These are phyloP conservation scores for Avena insularis DNA, from an alignment of 176 grass and related monocot species.

Conservation along the genomic window DNA sequence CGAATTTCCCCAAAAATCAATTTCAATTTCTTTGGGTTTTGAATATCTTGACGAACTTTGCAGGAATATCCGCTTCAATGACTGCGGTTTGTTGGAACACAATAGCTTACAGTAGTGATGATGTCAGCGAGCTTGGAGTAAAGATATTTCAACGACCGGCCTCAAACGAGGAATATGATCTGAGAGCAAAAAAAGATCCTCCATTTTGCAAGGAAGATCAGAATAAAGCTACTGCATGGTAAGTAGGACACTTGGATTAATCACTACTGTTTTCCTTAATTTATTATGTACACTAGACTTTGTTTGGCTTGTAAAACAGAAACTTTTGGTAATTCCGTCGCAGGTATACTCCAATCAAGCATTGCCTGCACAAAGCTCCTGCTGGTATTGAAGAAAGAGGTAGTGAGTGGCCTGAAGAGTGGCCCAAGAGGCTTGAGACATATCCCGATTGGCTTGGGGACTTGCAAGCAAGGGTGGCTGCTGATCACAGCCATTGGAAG, in stretches of 20 bases:
- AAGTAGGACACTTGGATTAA: slow-evolving; percentile 22
- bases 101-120: slow-evolving; percentile 82
- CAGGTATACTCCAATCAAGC: slow-evolving; percentile 82
- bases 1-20: not conserved
- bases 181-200: slow-evolving; percentile 81
- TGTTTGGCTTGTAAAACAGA: slow-evolving; percentile 32
- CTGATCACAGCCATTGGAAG: slow-evolving; percentile 83
- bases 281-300: not conserved
- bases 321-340: slow-evolving; percentile 12
- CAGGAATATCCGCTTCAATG: slow-evolving; percentile 89
- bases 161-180: slow-evolving; percentile 83
- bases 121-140: slow-evolving; percentile 78
- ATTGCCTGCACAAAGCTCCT: slow-evolving; percentile 88
- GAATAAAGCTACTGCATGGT: slow-evolving; percentile 84
- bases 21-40: not conserved
- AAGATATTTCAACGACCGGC: slow-evolving; percentile 96
- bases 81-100: slow-evolving; percentile 78
- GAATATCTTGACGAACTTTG: slow-evolving; percentile 1
- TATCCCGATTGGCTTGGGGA: slow-evolving; percentile 89
- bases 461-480: slow-evolving; percentile 59
- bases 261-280: slow-evolving; percentile 21
- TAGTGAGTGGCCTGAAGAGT: slow-evolving; percentile 92
- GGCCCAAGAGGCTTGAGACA: slow-evolving; percentile 86
- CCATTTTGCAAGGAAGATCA: slow-evolving; percentile 90
- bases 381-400: slow-evolving; percentile 87